Conservation (phyloP, 2,329 filamentous ascomycete species). For the Calonectria multiphialidica region DNA sequence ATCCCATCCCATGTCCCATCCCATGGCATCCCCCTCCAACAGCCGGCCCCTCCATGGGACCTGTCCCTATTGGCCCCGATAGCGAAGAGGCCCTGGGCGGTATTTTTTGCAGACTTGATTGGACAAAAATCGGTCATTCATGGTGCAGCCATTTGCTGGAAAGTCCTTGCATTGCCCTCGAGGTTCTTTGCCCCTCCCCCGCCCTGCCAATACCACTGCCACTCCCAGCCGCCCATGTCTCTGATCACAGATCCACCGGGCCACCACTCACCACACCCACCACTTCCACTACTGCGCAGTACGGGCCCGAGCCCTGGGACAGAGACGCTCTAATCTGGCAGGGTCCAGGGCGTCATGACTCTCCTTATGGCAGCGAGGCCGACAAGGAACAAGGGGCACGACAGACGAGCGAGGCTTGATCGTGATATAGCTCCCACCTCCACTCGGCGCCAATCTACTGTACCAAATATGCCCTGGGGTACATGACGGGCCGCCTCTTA, state of each 20-base stretch:
- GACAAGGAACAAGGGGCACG: conserved; percentile 22
- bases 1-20: conserved; percentile 17
- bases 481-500: neutral
- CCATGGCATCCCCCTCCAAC: conserved; percentile 3
- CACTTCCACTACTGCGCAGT: conserved; percentile 14
- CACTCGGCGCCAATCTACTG: neutral
- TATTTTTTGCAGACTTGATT: conserved; percentile 14
- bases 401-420: neutral
- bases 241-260: conserved; percentile 19
- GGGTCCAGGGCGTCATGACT: conserved; percentile 17
- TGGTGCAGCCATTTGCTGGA: conserved; percentile 17
- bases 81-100: conserved; percentile 10
- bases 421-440: neutral
- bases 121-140: conserved; percentile 20
- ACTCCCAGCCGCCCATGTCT: conserved; percentile 12
- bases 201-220: conserved; percentile 16
- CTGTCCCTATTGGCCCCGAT: conserved; percentile 21
- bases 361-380: neutral
- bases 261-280: conserved; percentile 21
- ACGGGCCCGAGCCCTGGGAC: conserved; percentile 11
- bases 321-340: conserved; percentile 9
- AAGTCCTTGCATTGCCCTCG: neutral
- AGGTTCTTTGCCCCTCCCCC: conserved; percentile 27
- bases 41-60: conserved; percentile 10
- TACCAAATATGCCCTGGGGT: conserved; percentile 1